Evolutionary conservation across 2,329 filamentous ascomycete species (phyloP).

Genomic region (Aspergillus sp.): DNA sequence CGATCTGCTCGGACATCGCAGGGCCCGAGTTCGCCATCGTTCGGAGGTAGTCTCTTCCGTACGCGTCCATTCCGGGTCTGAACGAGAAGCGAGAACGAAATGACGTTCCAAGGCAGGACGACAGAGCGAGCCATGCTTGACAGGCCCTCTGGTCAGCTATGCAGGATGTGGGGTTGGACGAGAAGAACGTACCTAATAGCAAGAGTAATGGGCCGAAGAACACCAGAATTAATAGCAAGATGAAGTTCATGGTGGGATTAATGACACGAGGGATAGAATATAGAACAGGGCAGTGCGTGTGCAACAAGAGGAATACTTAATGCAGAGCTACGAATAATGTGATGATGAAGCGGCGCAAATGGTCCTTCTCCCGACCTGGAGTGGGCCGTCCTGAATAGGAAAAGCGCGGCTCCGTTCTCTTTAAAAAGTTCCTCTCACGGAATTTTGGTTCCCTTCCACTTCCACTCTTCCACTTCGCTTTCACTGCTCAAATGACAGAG

Average conservation of each 20-base stretch:
- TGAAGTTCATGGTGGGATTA: constrained; percentile 29
- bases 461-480: constrained; percentile 17
- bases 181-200: constrained; percentile 30
- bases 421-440: constrained; percentile 12
- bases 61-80: constrained; percentile 46
- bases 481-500: constrained; percentile 29
- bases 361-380: neutral
- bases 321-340: neutral
- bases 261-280: neutral
- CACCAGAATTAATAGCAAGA: constrained; percentile 34
- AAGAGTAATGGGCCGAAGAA: constrained; percentile 39
- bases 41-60: constrained; percentile 56
- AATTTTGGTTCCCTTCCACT: constrained; percentile 12
- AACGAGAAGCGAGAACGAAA: constrained; percentile 49
- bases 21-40: constrained; percentile 55
- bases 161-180: neutral
- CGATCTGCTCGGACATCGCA: constrained; percentile 61
- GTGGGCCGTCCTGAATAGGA: constrained; percentile 6
- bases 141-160: constrained; percentile 19
- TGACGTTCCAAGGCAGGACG: constrained; percentile 55
- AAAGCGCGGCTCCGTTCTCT: constrained; percentile 6
- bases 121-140: constrained; percentile 52
- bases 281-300: neutral
- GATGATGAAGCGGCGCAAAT: neutral
- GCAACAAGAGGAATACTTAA: neutral